A percentile compares a stretch with the other conserved stretches of the same genome.
phyloP scores from a whole-genome alignment of 2,329 filamentous ascomycete species.

The Microsporum ferrugineum region DNA sequence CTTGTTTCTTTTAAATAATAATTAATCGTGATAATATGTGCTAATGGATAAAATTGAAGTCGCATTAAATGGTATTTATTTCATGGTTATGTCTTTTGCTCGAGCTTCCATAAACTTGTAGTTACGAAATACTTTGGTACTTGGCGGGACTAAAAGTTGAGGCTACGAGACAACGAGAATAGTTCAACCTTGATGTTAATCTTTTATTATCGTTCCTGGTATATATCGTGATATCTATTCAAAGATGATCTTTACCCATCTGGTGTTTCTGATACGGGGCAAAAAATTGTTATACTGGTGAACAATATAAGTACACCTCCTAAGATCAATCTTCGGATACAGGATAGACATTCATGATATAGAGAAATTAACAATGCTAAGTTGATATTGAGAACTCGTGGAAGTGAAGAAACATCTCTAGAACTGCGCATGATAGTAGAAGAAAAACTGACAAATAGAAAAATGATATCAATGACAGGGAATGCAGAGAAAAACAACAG shows the following conservation, averaged over 20 bases:
- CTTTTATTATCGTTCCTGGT: too few species aligned
- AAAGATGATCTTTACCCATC: too few species aligned
- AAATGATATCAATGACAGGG: background rate
- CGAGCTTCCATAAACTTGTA: background rate
- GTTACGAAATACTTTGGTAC: background rate
- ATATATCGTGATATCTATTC: too few species aligned
- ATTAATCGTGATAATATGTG: constrained; percentile 1
- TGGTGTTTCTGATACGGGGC: too few species aligned
- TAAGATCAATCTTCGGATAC: too few species aligned
- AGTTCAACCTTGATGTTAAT: too few species aligned
- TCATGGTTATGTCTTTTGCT: background rate
- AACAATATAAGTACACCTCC: too few species aligned
- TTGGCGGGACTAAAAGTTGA: background rate
- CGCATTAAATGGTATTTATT: background rate
- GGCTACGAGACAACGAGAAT: too few species aligned
- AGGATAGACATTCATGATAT: too few species aligned
- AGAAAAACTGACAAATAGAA: background rate
- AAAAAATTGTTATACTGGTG: too few species aligned
- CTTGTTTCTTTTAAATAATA: background rate
- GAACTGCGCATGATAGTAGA: background rate
- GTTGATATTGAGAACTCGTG: background rate
- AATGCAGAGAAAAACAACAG: background rate
- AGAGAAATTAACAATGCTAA: background rate
- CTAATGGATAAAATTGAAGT: background rate
- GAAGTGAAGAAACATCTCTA: background rate